Base-by-base conservation (phyloP, 2,329 filamentous ascomycete genomes). In the Tolypocladium ophioglossoides region DNA sequence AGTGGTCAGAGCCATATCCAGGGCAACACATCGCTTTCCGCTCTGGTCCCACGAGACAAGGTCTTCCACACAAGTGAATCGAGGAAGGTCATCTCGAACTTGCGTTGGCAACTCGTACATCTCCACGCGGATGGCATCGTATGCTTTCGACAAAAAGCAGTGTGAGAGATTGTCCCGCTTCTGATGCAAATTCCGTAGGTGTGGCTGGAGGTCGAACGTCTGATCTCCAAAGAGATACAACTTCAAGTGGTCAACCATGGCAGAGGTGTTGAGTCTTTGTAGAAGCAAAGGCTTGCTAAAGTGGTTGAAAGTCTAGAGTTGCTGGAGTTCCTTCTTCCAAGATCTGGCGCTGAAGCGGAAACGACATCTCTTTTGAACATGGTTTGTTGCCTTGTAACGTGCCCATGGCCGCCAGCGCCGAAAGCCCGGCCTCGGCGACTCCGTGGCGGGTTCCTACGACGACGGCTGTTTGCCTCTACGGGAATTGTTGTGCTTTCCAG, bases 191-290 rank as follows among this genome's bases (percentile, higher is more conserved):
- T 37, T 32, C 37, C 50, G 53, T 16, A 50, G 32, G 12, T 51
- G 39, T 10, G 51, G 52, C 27, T 44, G 39, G 11, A 54, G 32
- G 24, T 49, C 49, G 37, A 49, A 56, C 2, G 54, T 56, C 52
- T 56, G 54, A 50, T 56, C 54, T 40, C 54, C 54, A 27, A 56
- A 56, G 48, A 56, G 51, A 41, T 51, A 53, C 12, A 56, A 41
- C 47, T 56, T 51, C 12, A 56, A 22, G 8, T 56, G 32, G 39
- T 46, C 48, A 18, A 22, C 47, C 51, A 53, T 52, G 24, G 20
- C 34, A 38, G 37, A n/a, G 16, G 16, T n/a, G 16, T 38, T n/a
- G 37, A 38, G n/a, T 38, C 16, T n/a, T 37, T 38, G 37, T 14
- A 37, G 35, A 37, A 37, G 35, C 35, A 37, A 37, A 37, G 35